phyloP scores from a whole-genome alignment of 1,284 basidiomycete species.

The Cryptococcus maquisensis region DNA sequence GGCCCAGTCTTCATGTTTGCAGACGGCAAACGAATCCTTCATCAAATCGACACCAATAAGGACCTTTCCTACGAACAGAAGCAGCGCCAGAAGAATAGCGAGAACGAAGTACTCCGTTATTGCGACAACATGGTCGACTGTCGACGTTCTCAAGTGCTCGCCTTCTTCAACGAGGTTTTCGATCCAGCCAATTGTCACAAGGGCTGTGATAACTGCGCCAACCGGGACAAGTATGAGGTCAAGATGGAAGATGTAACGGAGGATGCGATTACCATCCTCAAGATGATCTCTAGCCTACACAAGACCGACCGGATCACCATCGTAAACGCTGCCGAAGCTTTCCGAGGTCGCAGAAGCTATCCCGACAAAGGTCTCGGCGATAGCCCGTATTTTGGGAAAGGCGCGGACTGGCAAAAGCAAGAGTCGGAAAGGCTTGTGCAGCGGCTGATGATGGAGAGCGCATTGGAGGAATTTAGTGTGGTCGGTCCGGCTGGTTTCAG shows the following conservation, averaged over 20 bases:
- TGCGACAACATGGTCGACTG: constrained; percentile 81
- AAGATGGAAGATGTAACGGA: constrained; percentile 39
- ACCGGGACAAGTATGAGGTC: constrained; percentile 27
- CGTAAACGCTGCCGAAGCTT: constrained; percentile 40
- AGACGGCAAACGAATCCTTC: constrained; percentile 56
- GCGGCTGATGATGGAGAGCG: constrained; percentile 40
- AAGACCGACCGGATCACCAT: constrained; percentile 33
- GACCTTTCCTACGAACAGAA: constrained; percentile 55
- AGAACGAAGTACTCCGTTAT: constrained; percentile 64
- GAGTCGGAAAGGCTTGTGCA: constrained; percentile 46
- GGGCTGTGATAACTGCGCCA: constrained; percentile 47
- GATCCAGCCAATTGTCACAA: constrained; percentile 41
- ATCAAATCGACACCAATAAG: constrained; percentile 54
- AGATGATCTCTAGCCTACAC: constrained; percentile 35
- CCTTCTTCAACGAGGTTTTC: constrained; percentile 50
- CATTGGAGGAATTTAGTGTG: constrained; percentile 33
- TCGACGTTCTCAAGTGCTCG: constrained; percentile 74
- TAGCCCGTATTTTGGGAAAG: constrained; percentile 36
- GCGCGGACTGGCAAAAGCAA: constrained; percentile 33
- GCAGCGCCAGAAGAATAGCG: constrained; percentile 57
- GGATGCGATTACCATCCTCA: constrained; percentile 32
- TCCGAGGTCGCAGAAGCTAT: constrained; percentile 35
- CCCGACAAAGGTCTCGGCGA: constrained; percentile 29
- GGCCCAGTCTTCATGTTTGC: constrained; percentile 56
- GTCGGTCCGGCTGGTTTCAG: constrained; percentile 40